These are phyloP conservation scores for Geotrichum cucujoidarum DNA, from an alignment of 1,139 yeast genomes.

Conservation along the genomic window DNA sequence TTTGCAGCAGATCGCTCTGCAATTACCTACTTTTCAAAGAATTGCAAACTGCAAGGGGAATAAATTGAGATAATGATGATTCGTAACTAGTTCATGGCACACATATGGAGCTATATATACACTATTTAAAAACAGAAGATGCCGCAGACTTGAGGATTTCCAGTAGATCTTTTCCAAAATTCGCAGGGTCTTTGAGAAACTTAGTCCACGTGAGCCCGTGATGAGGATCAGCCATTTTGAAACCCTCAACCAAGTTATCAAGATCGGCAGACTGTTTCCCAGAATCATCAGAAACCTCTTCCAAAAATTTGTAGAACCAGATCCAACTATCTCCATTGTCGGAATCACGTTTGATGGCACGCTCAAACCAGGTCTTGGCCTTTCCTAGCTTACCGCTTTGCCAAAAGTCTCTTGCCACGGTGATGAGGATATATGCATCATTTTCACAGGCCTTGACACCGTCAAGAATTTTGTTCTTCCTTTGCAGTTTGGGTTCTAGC, in stretches of 20 bases:
- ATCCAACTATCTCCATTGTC: conserved; percentile 75
- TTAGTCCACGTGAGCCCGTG: conserved; percentile 57
- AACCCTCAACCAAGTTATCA: conserved; percentile 7
- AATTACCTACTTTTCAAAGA: neutral
- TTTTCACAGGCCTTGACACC: conserved; percentile 68
- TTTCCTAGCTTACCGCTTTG: conserved; percentile 57
- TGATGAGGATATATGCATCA: conserved; percentile 52
- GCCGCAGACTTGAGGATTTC: conserved; percentile 37
- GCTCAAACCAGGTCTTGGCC: conserved; percentile 71
- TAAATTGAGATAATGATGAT: neutral
- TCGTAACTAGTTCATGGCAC: too few relatives aligned
- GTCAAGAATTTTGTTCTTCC: conserved; percentile 62
- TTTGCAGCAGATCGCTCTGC: too few relatives aligned
- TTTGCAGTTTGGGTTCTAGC: conserved; percentile 45
- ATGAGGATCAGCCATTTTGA: conserved; percentile 47
- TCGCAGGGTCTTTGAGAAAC: conserved; percentile 43
- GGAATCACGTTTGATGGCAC: conserved; percentile 54
- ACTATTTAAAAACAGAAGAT: too few relatives aligned
- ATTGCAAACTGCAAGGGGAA: neutral
- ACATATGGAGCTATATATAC: too few relatives aligned
- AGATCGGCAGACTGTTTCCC: conserved; percentile 4
- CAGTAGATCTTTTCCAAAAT: conserved; percentile 38
- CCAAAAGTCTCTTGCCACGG: conserved; percentile 70
- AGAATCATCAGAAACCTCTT: conserved; percentile 16
- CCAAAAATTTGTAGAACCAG: conserved; percentile 51